Base-by-base conservation (phyloP, 768 basidiomycete species). In the Lactifluus echinatus region DNA sequence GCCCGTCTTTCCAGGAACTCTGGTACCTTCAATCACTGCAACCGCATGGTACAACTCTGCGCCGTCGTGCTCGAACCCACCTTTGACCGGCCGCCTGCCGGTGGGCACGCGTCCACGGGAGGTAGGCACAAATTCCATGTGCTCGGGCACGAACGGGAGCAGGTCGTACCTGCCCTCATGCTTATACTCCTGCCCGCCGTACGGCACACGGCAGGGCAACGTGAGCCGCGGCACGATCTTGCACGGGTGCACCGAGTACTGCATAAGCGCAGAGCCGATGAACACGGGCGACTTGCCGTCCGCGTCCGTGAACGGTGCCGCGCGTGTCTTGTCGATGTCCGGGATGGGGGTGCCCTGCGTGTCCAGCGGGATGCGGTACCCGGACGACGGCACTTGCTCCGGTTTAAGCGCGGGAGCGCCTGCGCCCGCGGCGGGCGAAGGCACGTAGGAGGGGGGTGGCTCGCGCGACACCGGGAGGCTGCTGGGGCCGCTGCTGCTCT, bases 121-220 rank as follows among this genome's bases (percentile, higher is more conserved):
- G 0, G 87, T 79, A 0, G 46, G 72, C 7, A 91, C 85, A 75
- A 80, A 87, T 68, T 88, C 88, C 89, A 92, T 92, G 52, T 77
- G 79, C 24, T 71, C 68, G 0, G 75, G 70, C 39, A 79, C 77
- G 67, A 87, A 85, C 3, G 89, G 87, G 0, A 93, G 76, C 34
- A 93, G 70, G 67, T 91, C 88, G 62, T 78, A 91, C 17, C 87
- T 76, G 1, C 87, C 87, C 8, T 72, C 55, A 61, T 91, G 88
- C 29, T 67, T 72, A 39, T 75, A 55, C 70, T 89, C 88, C 4
- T 59, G 63, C 5, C 85, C 85, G 14, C 79, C 86, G 63, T 79
- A 88, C 3, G 87, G 74, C 2, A 89, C 83, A 23, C 71, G 76
- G 66, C 69, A 80, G 57, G 69, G 73, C 19, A 15, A 3, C 62